Evolutionary conservation across 139 green algal species (phyloP), one percentile per base, ranked within the genome.

Genomic region (Picochlorum sp.): DNA sequence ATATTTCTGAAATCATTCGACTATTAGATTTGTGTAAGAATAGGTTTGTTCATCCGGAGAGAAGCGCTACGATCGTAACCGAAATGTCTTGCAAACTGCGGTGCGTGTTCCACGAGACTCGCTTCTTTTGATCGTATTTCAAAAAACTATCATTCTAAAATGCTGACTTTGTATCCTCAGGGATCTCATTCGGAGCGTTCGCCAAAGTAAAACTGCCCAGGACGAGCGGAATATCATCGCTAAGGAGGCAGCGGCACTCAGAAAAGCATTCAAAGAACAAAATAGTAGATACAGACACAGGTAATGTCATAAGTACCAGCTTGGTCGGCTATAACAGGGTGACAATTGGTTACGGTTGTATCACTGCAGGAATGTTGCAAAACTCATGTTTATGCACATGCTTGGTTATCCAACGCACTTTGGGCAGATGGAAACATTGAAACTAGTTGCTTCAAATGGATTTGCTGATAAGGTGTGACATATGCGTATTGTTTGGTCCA

Each of bases 381-480:
- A 99, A 83, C 86, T 99, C 10, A 96, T 99, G 92, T 99, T 95
- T 71, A 96, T 98, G 31, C 94, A 98, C 81, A 99, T 99, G 94
- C 83, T 99, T 52, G 94, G 94, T 16, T 97, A 99, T 67, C 89
- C 94, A 9, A 98, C 94, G 4, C 94, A 99, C 74, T 99, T 98
- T 73, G 94, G 94, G 1, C 94, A 99, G 83, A 98, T 99, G 92
- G 94, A 98, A 78, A 97, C 91, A 15, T 76, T 99, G 14, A 97
- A 97, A 77, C 83, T 99, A 2, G 95, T 96, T 31, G 88, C 91
- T 50, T 79, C 76, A 23, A 69, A 61, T 23, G 78, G 77, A 16
- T 97, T 93, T 49, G 74, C 86, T 5, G 88, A 96, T 44, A 97
- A 97, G 82, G 88, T 91, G 26, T 57, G 57, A 4, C 14, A 14